phyloP scores from a whole-genome alignment of 2,329 filamentous ascomycete species.

The Cladosporium sp. region DNA sequence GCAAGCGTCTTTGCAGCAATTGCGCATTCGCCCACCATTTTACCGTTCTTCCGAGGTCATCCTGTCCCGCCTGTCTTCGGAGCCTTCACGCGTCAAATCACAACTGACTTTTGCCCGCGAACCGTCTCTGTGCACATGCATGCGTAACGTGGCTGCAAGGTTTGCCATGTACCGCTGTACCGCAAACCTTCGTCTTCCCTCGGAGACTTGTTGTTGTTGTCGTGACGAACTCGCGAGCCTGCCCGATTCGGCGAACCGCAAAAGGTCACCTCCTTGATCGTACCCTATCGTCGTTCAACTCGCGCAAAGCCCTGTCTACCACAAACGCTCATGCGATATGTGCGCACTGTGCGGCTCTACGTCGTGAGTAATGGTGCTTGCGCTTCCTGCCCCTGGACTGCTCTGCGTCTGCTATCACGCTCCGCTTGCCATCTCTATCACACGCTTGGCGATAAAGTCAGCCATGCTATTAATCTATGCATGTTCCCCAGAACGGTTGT shows the following conservation, averaged over 20 bases:
- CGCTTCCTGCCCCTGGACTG: background rate
- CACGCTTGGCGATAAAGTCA: background rate
- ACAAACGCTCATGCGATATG: background rate
- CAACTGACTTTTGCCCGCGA: background rate
- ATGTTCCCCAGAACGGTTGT: background rate
- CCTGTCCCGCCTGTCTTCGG: background rate
- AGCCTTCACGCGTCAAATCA: background rate
- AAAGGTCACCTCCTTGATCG: background rate
- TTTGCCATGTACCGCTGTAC: background rate
- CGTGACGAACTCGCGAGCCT: conserved; percentile 10
- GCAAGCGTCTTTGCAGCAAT: conserved; percentile 4
- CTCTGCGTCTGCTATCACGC: background rate
- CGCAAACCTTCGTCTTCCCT: background rate
- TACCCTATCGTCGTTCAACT: background rate
- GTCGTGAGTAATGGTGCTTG: conserved; percentile 5
- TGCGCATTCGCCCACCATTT: background rate
- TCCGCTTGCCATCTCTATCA: background rate
- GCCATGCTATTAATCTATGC: conserved; percentile 3
- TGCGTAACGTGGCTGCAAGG: conserved; percentile 13
- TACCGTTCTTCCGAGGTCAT: background rate
- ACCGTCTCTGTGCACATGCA: background rate
- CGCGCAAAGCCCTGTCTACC: background rate
- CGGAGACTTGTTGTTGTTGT: background rate
- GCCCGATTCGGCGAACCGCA: conserved; percentile 3
- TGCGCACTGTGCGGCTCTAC: background rate